A percentile compares a stretch with the other conserved stretches of the same genome.
Evolutionary conservation across 2,329 filamentous ascomycete species (phyloP).

Genomic region (Trichoderma koningiopsis): DNA sequence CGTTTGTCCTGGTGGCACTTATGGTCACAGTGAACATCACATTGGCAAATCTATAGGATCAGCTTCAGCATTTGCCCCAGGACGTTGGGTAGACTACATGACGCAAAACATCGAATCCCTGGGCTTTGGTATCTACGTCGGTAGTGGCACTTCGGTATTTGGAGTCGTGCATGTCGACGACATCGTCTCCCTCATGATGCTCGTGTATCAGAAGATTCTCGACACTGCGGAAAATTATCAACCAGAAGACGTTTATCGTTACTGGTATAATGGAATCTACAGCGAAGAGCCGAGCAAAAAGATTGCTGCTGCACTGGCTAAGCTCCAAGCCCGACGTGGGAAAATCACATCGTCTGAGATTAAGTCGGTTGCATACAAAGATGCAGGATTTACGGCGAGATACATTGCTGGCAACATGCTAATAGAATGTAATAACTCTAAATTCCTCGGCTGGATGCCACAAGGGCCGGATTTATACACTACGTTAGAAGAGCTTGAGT

Average conservation of each 20-base stretch:
- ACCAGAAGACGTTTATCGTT: neutral
- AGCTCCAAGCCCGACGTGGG: neutral
- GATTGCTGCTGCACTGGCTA: neutral
- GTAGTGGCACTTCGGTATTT: neutral
- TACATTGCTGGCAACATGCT: neutral
- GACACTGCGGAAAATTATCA: neutral
- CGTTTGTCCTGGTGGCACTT: neutral
- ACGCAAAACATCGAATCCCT: neutral
- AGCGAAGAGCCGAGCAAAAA: neutral
- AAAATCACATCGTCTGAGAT: neutral
- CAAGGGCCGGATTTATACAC: neutral
- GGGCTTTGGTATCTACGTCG: neutral
- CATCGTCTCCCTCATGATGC: slow-evolving; percentile 2
- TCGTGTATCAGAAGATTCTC: neutral
- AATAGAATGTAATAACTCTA: neutral
- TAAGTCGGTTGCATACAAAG: neutral
- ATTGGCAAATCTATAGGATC: neutral
- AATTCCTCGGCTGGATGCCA: neutral
- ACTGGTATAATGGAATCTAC: neutral
- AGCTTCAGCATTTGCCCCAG: slow-evolving; percentile 1
- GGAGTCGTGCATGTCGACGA: neutral
- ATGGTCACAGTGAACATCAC: neutral
- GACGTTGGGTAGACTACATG: slow-evolving; percentile 1
- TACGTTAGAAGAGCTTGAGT: neutral
- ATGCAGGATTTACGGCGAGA: neutral